Base-by-base conservation (phyloP, 1,139 yeast species). In the Taphrina communis region DNA sequence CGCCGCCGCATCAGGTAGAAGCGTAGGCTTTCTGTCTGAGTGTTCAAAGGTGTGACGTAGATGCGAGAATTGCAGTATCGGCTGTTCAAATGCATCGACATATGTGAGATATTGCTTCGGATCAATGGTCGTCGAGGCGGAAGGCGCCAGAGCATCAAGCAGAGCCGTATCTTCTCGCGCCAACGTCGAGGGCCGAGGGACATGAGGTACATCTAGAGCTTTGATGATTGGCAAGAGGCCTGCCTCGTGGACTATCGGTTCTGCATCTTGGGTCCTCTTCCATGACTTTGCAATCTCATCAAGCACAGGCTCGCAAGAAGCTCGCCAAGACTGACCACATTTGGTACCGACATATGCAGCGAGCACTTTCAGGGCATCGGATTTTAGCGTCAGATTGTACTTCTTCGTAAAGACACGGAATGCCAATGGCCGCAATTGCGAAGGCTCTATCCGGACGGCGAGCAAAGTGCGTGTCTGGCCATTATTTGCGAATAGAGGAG, bases 271-370 rank as follows among this genome's bases (percentile, higher is more conserved):
- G 11, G 50, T 39, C 11, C 70, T 51, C 75, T 91, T 91, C 99
- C 99, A 94, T 4, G 85, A 75, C 63, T 84, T 82, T 3, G 96
- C 97, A 25, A 93, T 83, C 21, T 87, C 88, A 74, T 94, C 98
- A 52, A 94, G 77, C 73, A 88, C 88, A 70, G 82, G 80, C 73
- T 88, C 88, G 0, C 95, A 84, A 65, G 83, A 84, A 0, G 85
- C 86, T 74, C 88, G 84, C 99, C 99, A 94, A 60, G 90, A 93
- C 11, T 84, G 84, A 2, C 99, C 98, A 78, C 88, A 93, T 66
- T 84, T 83, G 60, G 82, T 82, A 7, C 97, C 94, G 51, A 94
- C 82, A 69, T 85, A 84, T 25, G 86, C 87, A 0, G 97, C 90
- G 61, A 95, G 80, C 0, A 84, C 83, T 59, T 83, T 84, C 31